Percentiles rank a stretch among this genome's conserved stretches.
Evolutionary conservation across 768 basidiomycete genomes (phyloP).

Genomic region (Boletales sp.): DNA sequence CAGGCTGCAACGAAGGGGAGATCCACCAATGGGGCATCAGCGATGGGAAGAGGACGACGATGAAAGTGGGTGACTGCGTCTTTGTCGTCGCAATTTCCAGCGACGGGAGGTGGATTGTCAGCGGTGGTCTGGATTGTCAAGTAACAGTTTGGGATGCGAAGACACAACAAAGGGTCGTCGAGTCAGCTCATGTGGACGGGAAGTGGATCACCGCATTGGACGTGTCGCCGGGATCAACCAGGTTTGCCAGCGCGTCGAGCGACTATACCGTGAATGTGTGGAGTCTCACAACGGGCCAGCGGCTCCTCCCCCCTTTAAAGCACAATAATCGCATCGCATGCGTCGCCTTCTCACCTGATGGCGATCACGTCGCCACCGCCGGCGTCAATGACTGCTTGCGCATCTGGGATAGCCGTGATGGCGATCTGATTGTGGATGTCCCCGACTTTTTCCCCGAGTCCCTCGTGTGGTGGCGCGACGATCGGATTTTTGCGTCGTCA

Average conservation of each 20-base stretch:
- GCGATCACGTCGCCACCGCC: conserved; percentile 10
- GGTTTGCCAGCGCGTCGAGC: conserved; percentile 12
- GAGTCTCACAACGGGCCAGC: conserved; percentile 9
- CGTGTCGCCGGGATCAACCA: conserved; percentile 14
- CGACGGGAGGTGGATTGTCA: conserved; percentile 15
- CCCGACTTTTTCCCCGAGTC: conserved; percentile 9
- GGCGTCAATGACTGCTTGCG: conserved; percentile 6
- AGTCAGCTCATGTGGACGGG: background rate
- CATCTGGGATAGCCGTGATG: conserved; percentile 12
- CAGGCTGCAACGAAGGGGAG: conserved; percentile 11
- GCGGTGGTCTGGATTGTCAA: conserved; percentile 8
- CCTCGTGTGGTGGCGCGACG: conserved; percentile 14
- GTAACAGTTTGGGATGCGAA: conserved; percentile 12
- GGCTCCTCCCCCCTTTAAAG: conserved; percentile 12
- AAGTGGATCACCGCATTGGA: conserved; percentile 10
- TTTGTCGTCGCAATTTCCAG: conserved; percentile 11
- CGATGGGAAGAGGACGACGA: conserved; percentile 8
- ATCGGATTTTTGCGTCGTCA: conserved; percentile 12
- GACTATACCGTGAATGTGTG: conserved; percentile 5
- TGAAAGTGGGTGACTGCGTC: conserved; percentile 4
- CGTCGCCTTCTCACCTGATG: conserved; percentile 14
- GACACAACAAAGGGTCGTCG: background rate
- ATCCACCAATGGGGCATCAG: conserved; percentile 10
- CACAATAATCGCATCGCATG: conserved; percentile 9
- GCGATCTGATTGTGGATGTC: background rate